phyloP scores from a whole-genome alignment of 495 filamentous ascomycete genomes.

The Viridothelium virens region DNA sequence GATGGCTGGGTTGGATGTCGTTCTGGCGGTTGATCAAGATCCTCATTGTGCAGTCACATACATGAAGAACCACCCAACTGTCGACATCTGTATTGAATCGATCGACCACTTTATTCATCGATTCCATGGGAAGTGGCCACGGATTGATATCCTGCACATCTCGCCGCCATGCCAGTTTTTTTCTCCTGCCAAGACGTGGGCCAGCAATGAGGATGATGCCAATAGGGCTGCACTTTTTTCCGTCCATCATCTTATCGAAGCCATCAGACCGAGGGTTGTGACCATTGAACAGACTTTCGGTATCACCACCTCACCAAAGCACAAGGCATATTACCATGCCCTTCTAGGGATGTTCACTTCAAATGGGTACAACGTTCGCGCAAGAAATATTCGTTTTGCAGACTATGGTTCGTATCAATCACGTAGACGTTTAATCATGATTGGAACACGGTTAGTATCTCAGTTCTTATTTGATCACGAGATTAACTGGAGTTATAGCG shows the following conservation, averaged over 20 bases:
- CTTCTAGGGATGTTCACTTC: constrained; percentile 58
- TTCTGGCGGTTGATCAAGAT: constrained; percentile 58
- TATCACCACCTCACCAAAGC: constrained; percentile 39
- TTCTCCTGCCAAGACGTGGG: constrained; percentile 65
- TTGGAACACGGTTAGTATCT: constrained; percentile 61
- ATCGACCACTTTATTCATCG: constrained; percentile 39
- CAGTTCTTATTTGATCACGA: constrained; percentile 17
- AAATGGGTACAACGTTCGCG: constrained; percentile 62
- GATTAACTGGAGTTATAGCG: constrained; percentile 40
- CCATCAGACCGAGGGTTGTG: constrained; percentile 57
- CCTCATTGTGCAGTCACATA: constrained; percentile 50
- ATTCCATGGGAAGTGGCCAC: constrained; percentile 25
- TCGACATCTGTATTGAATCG: constrained; percentile 34
- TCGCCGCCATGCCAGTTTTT: constrained; percentile 82
- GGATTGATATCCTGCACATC: constrained; percentile 67
- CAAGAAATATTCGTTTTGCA: constrained; percentile 45
- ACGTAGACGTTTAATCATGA: constrained; percentile 60
- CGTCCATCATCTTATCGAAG: constrained; percentile 50
- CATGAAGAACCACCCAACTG: constrained; percentile 48
- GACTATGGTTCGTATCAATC: constrained; percentile 56
- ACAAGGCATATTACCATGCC: constrained; percentile 47
- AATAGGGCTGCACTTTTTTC: constrained; percentile 59
- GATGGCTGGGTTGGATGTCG: constrained; percentile 51
- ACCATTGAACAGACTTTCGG: constrained; percentile 80
- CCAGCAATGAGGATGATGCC: constrained; percentile 47